Evolutionary conservation across 345 rosid species (phyloP), one percentile per base, ranked within the genome.

Genomic region (Viola odorata): DNA sequence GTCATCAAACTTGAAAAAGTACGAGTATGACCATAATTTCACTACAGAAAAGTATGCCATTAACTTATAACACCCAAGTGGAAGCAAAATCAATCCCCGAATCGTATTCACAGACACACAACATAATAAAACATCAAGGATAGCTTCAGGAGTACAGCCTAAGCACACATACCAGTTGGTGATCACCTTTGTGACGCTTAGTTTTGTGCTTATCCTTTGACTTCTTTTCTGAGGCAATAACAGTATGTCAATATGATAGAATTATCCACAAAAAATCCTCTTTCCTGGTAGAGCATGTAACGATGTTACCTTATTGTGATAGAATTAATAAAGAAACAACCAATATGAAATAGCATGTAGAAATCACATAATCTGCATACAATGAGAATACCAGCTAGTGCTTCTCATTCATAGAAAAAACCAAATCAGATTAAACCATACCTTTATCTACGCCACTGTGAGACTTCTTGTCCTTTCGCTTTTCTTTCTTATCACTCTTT

Each of bases 191-290:
- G 9, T 53, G 69, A 58, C 70, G 79, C 69, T 83, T 85, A 73
- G 75, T 75, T 72, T 68, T 78, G 50, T 49, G 72, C 74, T 80
- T 81, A 73, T 85, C 95, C 84, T 77, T 84, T 0, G 85, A 84
- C 81, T 83, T 88, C 82, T 81, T 89, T 65, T 85, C 99, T 89
- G 91, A 40, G 16, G 59, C 67, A 66, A 78, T 40, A 56, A 64
- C 38, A 62, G 58, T 37, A 63, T 37, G 73, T 69, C 72, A 75
- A 63, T 57, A 49, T 41, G 66, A 52, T 64, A 64, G 11, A 67
- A 14, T 53, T 55, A 47, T 54, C 60, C 60, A 23, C 37, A 5
- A 42, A 11, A 45, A 69, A 36, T 17, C 57, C 58, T 5, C 6
- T 7, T 23, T 41, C 60, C 44, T 44, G 37, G 38, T 32, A 44